Base-by-base conservation (phyloP, 306 rosid species). In the Trifolium repens region DNA sequence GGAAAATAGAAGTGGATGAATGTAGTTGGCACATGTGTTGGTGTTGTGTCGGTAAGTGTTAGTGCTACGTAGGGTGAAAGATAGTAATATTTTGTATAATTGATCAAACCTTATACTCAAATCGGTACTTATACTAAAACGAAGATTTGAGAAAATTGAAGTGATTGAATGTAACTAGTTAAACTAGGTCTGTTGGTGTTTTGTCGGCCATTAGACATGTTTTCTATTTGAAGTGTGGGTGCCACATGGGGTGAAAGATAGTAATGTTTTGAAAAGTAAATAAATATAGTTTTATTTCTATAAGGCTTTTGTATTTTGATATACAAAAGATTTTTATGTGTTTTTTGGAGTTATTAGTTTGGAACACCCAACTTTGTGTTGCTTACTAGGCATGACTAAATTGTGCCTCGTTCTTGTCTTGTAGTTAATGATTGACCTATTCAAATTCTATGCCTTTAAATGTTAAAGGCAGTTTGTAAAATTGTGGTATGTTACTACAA, bases 401-500 rank as follows among this genome's bases (percentile, higher is more conserved):
- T 27, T 57, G 59, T 55, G 7, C 55, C 42, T 13, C 12, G 0
- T 43, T 32, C 27, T 9, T 74, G 70, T 74, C 27, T 74, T 73
- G 62, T 74, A 52, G 8, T 39, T 6, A 61, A 14, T 13, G 71
- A 32, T 63, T 43, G 32, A 16, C 11, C 5, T 42, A 12, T 34
- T 62, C 63, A 49, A 40, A 24, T 63, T 75, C 53, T 12, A 7
- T 34, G 71, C 8, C 49, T 73, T 64, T 55, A 32, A 46, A 26
- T 46, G 16, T 67, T 46, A 6, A 43, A 42, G 35, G 54, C 19
- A 19, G 4, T 17, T 27, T 66, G 42, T 12, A 5, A 7, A 40
- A 40, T 19, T 40, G 53, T 6, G 70, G 70, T 40, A 4, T 66
- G 17, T 32, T 19, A 22, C 15, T 9, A 2, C 35, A 14, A 26